These are phyloP conservation scores for Zymoseptoria crescenta DNA, from an alignment of 2,329 filamentous ascomycete genomes.

Conservation along the genomic window DNA sequence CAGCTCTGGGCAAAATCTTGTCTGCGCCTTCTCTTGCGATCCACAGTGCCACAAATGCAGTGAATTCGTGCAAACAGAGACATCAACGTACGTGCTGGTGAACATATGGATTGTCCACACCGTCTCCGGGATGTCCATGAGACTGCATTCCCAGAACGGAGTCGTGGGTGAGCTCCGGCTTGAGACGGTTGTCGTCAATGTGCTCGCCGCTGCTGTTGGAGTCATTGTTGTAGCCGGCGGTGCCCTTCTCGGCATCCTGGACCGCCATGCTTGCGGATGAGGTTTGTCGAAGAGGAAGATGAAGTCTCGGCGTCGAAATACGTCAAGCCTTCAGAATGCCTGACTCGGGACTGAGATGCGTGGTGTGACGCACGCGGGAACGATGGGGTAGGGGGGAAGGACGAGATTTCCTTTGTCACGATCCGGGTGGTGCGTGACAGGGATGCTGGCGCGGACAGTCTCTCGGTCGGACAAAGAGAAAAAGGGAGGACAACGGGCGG, in stretches of 20 bases:
- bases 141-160: background rate
- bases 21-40: background rate
- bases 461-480: too few relatives aligned
- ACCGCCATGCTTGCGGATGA: background rate
- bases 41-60: background rate
- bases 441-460: background rate
- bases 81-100: slow-evolving; percentile 5
- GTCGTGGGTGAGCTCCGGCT: background rate
- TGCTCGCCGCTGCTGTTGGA: background rate
- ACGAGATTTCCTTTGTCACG: background rate
- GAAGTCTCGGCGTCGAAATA: background rate
- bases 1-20: background rate
- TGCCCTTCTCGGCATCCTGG: background rate
- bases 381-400: too few relatives aligned
- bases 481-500: background rate
- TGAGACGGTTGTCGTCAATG: background rate
- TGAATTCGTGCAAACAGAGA: background rate
- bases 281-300: too few relatives aligned
- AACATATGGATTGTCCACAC: slow-evolving; percentile 4
- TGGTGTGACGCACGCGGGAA: background rate
- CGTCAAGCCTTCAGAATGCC: background rate
- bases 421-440: background rate
- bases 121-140: background rate
- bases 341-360: background rate
- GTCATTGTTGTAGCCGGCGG: background rate